Percentiles rank a stretch among this genome's conserved stretches.
Conservation (phyloP, 1,284 basidiomycete species). For the Ganoderma multipileum region DNA sequence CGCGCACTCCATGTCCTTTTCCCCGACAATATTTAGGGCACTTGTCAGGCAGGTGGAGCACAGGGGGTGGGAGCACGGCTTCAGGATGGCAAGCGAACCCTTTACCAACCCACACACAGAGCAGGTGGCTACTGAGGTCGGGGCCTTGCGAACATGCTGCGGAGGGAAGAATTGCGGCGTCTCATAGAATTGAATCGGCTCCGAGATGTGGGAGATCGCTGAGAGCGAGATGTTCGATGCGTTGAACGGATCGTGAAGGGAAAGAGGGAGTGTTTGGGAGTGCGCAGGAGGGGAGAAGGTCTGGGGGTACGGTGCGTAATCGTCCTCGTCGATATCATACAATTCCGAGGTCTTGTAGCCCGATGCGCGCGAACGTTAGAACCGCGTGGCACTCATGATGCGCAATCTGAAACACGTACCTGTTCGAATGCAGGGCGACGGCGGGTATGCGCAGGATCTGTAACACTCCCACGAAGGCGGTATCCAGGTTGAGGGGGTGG, state of each 20-base stretch:
- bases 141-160: constrained; percentile 16
- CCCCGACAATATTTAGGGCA: constrained; percentile 83
- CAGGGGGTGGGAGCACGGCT: constrained; percentile 75
- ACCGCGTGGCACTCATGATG: too few species aligned
- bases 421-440: constrained; percentile 55
- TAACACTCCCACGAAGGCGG: constrained; percentile 72
- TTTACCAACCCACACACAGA: constrained; percentile 57
- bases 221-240: constrained; percentile 36
- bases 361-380: background rate
- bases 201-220: constrained; percentile 37
- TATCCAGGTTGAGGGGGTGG: constrained; percentile 72
- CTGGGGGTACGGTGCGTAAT: constrained; percentile 57
- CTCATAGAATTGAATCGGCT: constrained; percentile 37
- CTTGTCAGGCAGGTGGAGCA: constrained; percentile 83
- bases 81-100: constrained; percentile 65
- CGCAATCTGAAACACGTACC: constrained; percentile 29
- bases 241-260: constrained; percentile 45
- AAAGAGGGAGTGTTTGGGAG: constrained; percentile 41
- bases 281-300: constrained; percentile 47
- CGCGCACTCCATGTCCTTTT: constrained; percentile 84
- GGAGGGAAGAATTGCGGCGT: constrained; percentile 26
- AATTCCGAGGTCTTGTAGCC: constrained; percentile 57
- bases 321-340: constrained; percentile 78
- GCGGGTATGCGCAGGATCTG: constrained; percentile 73
- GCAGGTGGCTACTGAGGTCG: constrained; percentile 40